phyloP scores from a whole-genome alignment of 2,329 filamentous ascomycete genomes.

The Exutisphaerella laricina region DNA sequence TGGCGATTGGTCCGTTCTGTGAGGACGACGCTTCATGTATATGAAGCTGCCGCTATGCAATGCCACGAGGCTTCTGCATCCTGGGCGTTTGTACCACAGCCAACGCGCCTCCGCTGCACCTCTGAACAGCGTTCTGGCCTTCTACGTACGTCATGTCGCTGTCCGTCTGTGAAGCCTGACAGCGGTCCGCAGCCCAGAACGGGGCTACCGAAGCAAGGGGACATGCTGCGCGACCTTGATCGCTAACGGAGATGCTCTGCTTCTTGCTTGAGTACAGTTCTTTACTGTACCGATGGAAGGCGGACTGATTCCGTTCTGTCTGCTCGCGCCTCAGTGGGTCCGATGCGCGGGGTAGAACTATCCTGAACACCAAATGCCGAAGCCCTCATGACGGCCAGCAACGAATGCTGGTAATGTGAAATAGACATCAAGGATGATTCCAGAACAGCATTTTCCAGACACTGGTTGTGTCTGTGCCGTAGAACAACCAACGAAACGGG shows the following conservation, averaged over 20 bases:
- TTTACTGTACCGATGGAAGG: background rate
- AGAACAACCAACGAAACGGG: too few species aligned
- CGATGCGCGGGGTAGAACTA: background rate
- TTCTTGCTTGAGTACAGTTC: background rate
- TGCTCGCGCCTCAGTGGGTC: background rate
- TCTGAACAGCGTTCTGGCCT: background rate
- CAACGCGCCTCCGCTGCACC: background rate
- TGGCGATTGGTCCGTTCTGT: background rate
- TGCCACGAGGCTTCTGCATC: background rate
- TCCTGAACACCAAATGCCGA: background rate
- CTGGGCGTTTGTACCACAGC: too few species aligned
- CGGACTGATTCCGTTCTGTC: background rate
- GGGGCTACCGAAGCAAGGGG: constrained; percentile 1
- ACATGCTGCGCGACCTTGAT: background rate
- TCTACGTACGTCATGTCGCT: too few species aligned
- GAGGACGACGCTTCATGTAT: background rate
- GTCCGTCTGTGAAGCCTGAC: background rate
- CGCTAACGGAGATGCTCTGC: background rate
- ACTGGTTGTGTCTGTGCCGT: too few species aligned
- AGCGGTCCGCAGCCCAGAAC: background rate
- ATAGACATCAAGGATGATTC: too few species aligned
- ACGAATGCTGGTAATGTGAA: too few species aligned
- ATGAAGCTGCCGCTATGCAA: constrained; percentile 2
- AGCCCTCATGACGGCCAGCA: too few species aligned
- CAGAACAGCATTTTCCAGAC: too few species aligned